Conservation (phyloP, 2,329 filamentous ascomycete genomes). For the Fusarium subtropicale region DNA sequence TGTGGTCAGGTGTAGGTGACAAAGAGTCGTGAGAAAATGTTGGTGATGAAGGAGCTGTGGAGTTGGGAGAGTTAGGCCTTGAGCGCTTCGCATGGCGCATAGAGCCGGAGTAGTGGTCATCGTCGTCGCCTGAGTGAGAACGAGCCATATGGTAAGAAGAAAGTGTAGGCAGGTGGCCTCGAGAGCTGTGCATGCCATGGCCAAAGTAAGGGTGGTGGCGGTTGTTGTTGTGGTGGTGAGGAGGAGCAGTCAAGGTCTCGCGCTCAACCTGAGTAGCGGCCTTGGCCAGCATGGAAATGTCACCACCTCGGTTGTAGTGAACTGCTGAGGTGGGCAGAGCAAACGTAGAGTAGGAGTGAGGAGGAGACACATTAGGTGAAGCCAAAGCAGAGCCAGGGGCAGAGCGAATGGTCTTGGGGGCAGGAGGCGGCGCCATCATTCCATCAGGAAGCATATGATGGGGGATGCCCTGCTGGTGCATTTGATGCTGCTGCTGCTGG, state of each 20-base stretch:
- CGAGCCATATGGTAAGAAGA: conserved; percentile 95
- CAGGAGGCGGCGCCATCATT: conserved; percentile 82
- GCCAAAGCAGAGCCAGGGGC: conserved; percentile 86
- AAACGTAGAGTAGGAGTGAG: conserved; percentile 86
- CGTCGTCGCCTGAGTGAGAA: conserved; percentile 84
- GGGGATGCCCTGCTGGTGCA: conserved; percentile 54
- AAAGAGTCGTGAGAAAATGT: conserved; percentile 97
- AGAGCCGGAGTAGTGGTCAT: conserved; percentile 78
- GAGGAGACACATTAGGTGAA: conserved; percentile 96
- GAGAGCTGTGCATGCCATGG: conserved; percentile 60
- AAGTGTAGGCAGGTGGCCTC: conserved; percentile 77
- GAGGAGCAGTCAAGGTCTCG: conserved; percentile 60
- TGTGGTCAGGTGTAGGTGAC: conserved; percentile 96
- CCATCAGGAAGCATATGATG: conserved; percentile 64
- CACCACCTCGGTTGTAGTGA: conserved; percentile 62
- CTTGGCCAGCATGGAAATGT: conserved; percentile 71
- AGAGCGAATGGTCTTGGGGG: conserved; percentile 85
- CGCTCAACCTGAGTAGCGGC: conserved; percentile 72
- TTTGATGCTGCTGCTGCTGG: conserved; percentile 52
- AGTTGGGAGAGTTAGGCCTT: conserved; percentile 92
- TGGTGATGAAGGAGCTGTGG: conserved; percentile 93
- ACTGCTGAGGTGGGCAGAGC: conserved; percentile 63
- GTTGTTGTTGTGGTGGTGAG: conserved; percentile 57
- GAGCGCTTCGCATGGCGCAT: conserved; percentile 86
- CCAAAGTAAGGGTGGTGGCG: conserved; percentile 67